phyloP scores from a whole-genome alignment of 2,329 filamentous ascomycete species.

The Exophiala dermatitidis region DNA sequence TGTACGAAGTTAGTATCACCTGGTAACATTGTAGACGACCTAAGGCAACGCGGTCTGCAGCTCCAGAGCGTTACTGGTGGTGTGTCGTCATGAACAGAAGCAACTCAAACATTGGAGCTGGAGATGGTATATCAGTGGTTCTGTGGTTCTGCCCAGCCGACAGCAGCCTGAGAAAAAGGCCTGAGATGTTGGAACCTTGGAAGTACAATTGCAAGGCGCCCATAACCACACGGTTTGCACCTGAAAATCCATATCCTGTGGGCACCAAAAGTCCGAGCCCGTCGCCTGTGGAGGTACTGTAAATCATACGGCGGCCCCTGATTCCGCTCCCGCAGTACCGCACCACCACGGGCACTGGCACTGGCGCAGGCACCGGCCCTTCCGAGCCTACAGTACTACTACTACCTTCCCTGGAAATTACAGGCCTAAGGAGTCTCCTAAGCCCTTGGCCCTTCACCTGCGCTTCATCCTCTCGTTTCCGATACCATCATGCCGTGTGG shows the following conservation, averaged over 20 bases:
- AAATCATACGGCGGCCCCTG: not conserved
- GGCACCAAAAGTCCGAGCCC: not conserved
- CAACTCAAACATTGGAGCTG: no score
- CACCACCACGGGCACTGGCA: not conserved
- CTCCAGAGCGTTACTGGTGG: not conserved
- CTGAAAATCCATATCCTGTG: not conserved
- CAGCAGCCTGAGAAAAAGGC: not conserved
- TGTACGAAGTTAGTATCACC: no score
- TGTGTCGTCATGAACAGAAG: not conserved
- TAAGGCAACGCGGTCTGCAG: no score
- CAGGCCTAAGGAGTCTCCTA: no score
- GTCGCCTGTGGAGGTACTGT: not conserved
- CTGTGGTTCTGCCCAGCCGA: not conserved
- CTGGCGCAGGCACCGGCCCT: no score
- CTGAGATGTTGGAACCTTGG: not conserved
- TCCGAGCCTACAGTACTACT: not conserved
- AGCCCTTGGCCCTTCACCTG: no score
- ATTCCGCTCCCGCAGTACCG: not conserved
- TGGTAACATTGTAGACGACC: no score
- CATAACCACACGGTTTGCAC: not conserved
- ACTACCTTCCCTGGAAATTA: not conserved
- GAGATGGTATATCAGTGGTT: not conserved
- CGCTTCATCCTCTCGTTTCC: no score
- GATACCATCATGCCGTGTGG: conserved; percentile 1
- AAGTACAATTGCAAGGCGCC: not conserved